phyloP scores from a whole-genome alignment of 768 basidiomycete species.

The Podaxis carcinomalis region DNA sequence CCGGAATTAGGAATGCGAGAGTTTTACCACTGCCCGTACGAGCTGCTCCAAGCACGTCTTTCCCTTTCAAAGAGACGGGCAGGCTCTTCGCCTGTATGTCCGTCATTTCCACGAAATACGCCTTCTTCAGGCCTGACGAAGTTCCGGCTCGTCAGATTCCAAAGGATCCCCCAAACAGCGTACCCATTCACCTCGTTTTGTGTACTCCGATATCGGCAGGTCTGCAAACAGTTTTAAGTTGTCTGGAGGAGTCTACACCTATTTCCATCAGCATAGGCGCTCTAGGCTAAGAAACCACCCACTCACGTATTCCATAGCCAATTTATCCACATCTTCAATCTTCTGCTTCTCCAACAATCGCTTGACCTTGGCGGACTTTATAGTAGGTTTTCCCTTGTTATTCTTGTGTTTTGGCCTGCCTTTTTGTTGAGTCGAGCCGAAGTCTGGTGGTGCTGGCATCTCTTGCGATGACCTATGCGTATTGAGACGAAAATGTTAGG shows the following conservation, averaged over 20 bases:
- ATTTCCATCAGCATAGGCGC: conserved; percentile 11
- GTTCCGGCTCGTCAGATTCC: not conserved
- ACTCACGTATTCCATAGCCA: conserved; percentile 48
- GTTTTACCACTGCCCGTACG: conserved; percentile 97
- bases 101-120: conserved; percentile 85
- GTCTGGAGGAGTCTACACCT: conserved; percentile 43
- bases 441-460: too few relatives aligned
- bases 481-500: too few relatives aligned
- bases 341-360: conserved; percentile 44
- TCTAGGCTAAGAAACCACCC: not conserved
- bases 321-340: conserved; percentile 44
- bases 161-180: not conserved
- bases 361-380: conserved; percentile 30
- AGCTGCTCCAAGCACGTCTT: conserved; percentile 95
- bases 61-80: conserved; percentile 86
- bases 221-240: conserved; percentile 60
- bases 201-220: conserved; percentile 76
- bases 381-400: conserved; percentile 16
- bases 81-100: conserved; percentile 91
- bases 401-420: conserved; percentile 14
- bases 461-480: too few relatives aligned
- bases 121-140: conserved; percentile 72
- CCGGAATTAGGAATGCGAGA: conserved; percentile 91
- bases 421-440: conserved; percentile 6
- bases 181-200: conserved; percentile 56